Evolutionary conservation across 495 filamentous ascomycete genomes (phyloP).

Genomic region (Aspergillus conjunctus): DNA sequence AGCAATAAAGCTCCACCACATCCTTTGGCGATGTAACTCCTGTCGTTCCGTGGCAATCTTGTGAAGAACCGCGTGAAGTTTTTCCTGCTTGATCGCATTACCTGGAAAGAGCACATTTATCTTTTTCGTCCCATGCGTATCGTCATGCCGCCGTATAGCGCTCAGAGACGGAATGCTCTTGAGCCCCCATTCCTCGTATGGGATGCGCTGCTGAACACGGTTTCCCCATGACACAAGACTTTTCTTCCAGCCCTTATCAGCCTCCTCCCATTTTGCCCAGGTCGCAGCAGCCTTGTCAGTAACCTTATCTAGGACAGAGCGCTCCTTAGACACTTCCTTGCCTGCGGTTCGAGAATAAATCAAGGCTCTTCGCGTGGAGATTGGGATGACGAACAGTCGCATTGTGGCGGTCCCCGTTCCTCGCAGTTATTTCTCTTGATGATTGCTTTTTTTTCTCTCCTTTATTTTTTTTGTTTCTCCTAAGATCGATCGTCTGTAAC

Average conservation of each 20-base stretch:
- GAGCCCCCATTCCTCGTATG: slow-evolving; percentile 95
- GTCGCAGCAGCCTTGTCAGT: slow-evolving; percentile 68
- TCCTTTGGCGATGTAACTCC: slow-evolving; percentile 68
- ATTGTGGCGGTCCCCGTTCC: slow-evolving; percentile 50
- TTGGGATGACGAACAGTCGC: slow-evolving; percentile 93
- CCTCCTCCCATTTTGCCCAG: slow-evolving; percentile 87
- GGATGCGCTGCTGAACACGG: slow-evolving; percentile 77
- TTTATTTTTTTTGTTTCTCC: background rate
- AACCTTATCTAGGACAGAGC: slow-evolving; percentile 61
- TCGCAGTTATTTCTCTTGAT: slow-evolving; percentile 1
- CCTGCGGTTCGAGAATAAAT: slow-evolving; percentile 84
- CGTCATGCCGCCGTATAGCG: slow-evolving; percentile 60
- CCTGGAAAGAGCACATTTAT: slow-evolving; percentile 79
- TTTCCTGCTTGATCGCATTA: slow-evolving; percentile 62
- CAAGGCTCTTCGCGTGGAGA: slow-evolving; percentile 87
- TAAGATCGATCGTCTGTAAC: slow-evolving; percentile 6
- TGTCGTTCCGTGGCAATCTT: slow-evolving; percentile 76
- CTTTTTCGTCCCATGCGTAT: slow-evolving; percentile 62
- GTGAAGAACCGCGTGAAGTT: slow-evolving; percentile 61
- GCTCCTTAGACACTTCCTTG: slow-evolving; percentile 47
- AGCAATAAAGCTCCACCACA: slow-evolving; percentile 77
- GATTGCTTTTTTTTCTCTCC: background rate
- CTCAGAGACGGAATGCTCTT: slow-evolving; percentile 91
- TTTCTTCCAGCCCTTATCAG: slow-evolving; percentile 84
- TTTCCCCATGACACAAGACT: slow-evolving; percentile 85